Conservation (phyloP, 306 rosid species). For the barrel medic (Medicago truncatula) region MtrunA17r5.0-ANR NC_053048.1:36140501-36141000, state of each 20-base stretch:
- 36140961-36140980: conserved; percentile 36
- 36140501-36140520: conserved; percentile 64
- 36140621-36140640: conserved; percentile 83
- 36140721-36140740: neutral
- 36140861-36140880: conserved; percentile 74
- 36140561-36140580: conserved; percentile 29
- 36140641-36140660: conserved; percentile 80
- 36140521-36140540: conserved; percentile 16
- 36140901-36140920: neutral
- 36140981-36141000: conserved; percentile 92
- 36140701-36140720: conserved; percentile 48
- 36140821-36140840: conserved; percentile 83
- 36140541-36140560: conserved; percentile 17
- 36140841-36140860: conserved; percentile 77
- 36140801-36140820: conserved; percentile 81
- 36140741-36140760: neutral
- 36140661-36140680: conserved; percentile 73
- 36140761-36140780: conserved; percentile 10
- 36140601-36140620: conserved; percentile 46
- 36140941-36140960: conserved; percentile 32
- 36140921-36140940: neutral
- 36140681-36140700: conserved; percentile 84
- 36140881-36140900: conserved; percentile 37
- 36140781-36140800: neutral
- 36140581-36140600: conserved; percentile 9